A percentile compares a stretch with the other conserved stretches of the same genome.
These are phyloP conservation scores for Chrysoporthe deuterocubensis DNA, from an alignment of 2,329 filamentous ascomycete genomes.

Conservation along the genomic window DNA sequence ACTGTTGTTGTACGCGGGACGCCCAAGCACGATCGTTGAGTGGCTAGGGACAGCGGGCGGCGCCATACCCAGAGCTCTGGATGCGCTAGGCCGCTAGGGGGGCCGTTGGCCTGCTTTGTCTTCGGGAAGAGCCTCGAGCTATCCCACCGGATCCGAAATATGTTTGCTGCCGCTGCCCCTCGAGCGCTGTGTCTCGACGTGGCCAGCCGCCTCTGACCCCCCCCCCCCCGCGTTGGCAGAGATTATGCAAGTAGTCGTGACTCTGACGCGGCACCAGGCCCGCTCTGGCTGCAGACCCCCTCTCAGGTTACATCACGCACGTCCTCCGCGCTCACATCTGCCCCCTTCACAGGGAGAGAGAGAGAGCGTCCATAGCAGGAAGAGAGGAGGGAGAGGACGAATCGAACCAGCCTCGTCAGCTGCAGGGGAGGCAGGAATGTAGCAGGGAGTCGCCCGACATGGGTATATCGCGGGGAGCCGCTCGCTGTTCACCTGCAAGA, in stretches of 20 bases:
- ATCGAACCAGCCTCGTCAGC: conserved; percentile 19
- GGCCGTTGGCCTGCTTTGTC: conserved; percentile 22
- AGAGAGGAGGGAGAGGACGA: neutral
- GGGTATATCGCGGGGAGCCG: conserved; percentile 26
- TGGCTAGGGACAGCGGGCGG: conserved; percentile 12
- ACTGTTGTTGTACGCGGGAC: conserved; percentile 8
- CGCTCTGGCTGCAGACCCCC: conserved; percentile 18
- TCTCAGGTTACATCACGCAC: neutral
- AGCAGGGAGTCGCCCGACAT: conserved; percentile 15
- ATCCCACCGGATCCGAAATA: conserved; percentile 8
- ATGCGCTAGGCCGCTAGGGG: conserved; percentile 23
- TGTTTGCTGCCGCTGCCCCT: neutral
- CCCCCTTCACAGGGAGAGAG: neutral
- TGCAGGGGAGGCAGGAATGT: conserved; percentile 19
- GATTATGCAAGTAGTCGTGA: neutral
- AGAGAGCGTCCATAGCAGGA: neutral
- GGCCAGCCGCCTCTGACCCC: neutral
- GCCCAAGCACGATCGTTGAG: conserved; percentile 8
- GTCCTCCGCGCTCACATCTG: neutral
- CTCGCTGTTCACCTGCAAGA: conserved; percentile 8
- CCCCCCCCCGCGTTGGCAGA: neutral
- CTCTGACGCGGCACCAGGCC: neutral
- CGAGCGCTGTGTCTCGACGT: neutral
- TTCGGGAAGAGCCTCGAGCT: conserved; percentile 26
- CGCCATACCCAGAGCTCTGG: conserved; percentile 25